A percentile compares a stretch with the other conserved stretches of the same genome.
phyloP scores from a whole-genome alignment of 2,329 filamentous ascomycete species.

The Fusarium albosuccineum region DNA sequence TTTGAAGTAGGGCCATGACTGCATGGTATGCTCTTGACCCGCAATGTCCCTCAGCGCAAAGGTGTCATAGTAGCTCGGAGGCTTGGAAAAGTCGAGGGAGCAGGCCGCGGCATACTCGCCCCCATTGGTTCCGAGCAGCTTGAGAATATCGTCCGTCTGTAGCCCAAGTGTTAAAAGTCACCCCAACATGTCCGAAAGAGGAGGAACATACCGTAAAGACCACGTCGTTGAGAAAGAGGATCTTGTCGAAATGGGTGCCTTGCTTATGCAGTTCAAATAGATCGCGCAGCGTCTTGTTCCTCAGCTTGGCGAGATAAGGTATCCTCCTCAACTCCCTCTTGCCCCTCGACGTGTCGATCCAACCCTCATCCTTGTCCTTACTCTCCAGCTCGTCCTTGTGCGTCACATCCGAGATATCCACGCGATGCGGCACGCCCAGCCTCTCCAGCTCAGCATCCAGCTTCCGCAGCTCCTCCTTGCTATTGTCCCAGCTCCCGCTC shows the following conservation, averaged over 20 bases:
- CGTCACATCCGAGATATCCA: conserved; percentile 70
- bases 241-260: conserved; percentile 67
- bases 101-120: conserved; percentile 73
- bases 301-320: conserved; percentile 73
- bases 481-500: conserved; percentile 77
- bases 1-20: conserved; percentile 71
- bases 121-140: conserved; percentile 67
- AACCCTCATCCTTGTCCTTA: conserved; percentile 64
- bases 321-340: conserved; percentile 73
- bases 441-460: conserved; percentile 67
- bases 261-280: conserved; percentile 63
- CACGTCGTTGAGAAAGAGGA: conserved; percentile 74
- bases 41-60: conserved; percentile 70
- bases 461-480: conserved; percentile 70
- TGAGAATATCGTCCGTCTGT: conserved; percentile 67
- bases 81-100: conserved; percentile 69
- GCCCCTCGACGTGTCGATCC: conserved; percentile 71
- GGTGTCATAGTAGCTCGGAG: conserved; percentile 70
- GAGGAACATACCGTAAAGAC: conserved; percentile 66
- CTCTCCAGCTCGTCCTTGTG: conserved; percentile 68
- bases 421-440: conserved; percentile 65
- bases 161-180: conserved; percentile 9
- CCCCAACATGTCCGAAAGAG: neutral
- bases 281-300: conserved; percentile 74
- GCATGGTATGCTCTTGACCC: conserved; percentile 64